Conservation (phyloP, 306 rosid genomes). For the Castanea sativa region DNA sequence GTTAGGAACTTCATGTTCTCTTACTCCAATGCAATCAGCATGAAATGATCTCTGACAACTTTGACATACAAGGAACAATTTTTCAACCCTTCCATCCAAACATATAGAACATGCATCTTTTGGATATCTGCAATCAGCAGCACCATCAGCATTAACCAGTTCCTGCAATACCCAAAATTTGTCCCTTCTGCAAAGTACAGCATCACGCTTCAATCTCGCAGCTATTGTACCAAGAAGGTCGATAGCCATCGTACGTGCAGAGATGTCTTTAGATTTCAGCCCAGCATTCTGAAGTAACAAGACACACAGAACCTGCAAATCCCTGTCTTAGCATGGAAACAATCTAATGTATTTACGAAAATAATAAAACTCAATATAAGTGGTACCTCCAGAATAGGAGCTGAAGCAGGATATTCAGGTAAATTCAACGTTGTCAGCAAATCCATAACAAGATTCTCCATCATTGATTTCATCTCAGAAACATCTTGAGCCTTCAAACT, state of each 20-base stretch:
- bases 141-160: slow-evolving; percentile 46
- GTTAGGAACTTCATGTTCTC: slow-evolving; percentile 73
- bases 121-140: slow-evolving; percentile 34
- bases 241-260: slow-evolving; percentile 88
- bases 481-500: slow-evolving; percentile 84
- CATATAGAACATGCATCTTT: slow-evolving; percentile 77
- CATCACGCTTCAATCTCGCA: slow-evolving; percentile 98
- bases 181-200: slow-evolving; percentile 62
- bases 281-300: slow-evolving; percentile 92
- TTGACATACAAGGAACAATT: slow-evolving; percentile 45
- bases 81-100: slow-evolving; percentile 62
- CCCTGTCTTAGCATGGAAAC: slow-evolving; percentile 31
- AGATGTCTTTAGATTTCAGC: slow-evolving; percentile 75
- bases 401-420: slow-evolving; percentile 97
- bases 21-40: slow-evolving; percentile 75
- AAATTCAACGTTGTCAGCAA: slow-evolving; percentile 77
- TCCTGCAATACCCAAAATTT: slow-evolving; percentile 83
- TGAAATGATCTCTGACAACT: slow-evolving; percentile 87
- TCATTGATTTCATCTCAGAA: slow-evolving; percentile 77
- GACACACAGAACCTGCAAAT: slow-evolving; percentile 87
- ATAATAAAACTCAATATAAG: slow-evolving; percentile 1
- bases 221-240: slow-evolving; percentile 98
- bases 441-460: slow-evolving; percentile 93
- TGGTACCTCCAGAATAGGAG: slow-evolving; percentile 83
- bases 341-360: slow-evolving; percentile 17